phyloP scores from a whole-genome alignment of 208 protist species.

The Naegleria fowleri region DNA sequence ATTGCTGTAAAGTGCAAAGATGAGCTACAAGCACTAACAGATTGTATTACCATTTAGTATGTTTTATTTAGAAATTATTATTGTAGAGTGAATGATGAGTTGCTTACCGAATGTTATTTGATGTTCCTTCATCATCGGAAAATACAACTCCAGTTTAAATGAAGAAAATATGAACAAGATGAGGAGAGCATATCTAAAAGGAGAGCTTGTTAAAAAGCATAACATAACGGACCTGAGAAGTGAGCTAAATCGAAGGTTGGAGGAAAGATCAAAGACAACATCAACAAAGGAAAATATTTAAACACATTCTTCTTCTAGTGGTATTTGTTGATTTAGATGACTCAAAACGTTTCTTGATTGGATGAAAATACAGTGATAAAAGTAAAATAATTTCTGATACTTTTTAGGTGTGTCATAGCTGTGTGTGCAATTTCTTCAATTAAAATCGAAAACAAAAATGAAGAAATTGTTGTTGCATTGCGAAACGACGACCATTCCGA shows the following conservation, averaged over 20 bases:
- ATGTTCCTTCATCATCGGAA: background rate
- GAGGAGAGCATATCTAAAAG: background rate
- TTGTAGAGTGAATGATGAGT: background rate
- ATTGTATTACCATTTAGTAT: background rate
- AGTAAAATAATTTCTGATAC: too few relatives aligned
- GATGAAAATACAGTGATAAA: too few relatives aligned
- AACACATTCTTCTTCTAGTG: background rate
- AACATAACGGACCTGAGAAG: background rate
- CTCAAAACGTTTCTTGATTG: too few relatives aligned
- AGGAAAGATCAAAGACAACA: background rate
- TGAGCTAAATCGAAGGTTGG: background rate
- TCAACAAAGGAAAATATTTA: background rate
- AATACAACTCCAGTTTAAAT: background rate
- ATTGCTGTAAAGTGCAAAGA: background rate
- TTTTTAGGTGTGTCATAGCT: too few relatives aligned
- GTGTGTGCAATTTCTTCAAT: too few relatives aligned
- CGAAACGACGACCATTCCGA: too few relatives aligned
- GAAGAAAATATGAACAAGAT: conserved; percentile 2
- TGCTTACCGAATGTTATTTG: background rate
- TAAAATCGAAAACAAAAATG: too few relatives aligned
- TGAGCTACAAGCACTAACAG: background rate
- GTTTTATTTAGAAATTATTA: background rate
- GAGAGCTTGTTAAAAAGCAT: background rate
- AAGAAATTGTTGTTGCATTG: too few relatives aligned
- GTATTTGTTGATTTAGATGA: too few relatives aligned